Evolutionary conservation across 2,329 filamentous ascomycete species (phyloP).

Genomic region (Monosporascus sp.): DNA sequence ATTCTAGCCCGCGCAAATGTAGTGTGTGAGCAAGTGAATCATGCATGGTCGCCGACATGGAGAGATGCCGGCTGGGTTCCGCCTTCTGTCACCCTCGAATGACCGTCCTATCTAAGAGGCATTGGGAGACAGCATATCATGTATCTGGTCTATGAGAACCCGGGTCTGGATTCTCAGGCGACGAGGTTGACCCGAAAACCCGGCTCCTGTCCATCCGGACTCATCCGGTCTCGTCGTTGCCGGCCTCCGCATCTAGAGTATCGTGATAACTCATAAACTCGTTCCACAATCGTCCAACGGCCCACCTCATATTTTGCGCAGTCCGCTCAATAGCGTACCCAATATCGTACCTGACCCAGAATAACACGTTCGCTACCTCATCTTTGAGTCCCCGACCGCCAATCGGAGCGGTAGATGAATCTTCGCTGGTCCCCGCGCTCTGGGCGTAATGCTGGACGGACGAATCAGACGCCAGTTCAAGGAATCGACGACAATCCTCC

Average conservation of each 20-base stretch:
- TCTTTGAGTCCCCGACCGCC: background rate
- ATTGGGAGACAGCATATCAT: background rate
- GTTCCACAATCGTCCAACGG: background rate
- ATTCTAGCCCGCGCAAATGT: too few species aligned
- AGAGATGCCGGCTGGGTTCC: too few species aligned
- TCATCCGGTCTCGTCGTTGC: background rate
- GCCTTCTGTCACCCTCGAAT: too few species aligned
- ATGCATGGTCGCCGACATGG: too few species aligned
- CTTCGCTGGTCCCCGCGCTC: background rate
- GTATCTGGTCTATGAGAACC: background rate
- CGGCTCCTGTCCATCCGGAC: background rate
- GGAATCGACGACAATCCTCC: background rate
- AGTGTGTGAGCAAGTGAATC: too few species aligned
- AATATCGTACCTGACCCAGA: background rate
- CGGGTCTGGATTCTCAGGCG: background rate
- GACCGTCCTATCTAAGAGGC: too few species aligned
- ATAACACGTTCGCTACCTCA: background rate
- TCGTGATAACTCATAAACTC: constrained; percentile 2
- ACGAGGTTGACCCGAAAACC: background rate
- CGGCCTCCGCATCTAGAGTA: background rate
- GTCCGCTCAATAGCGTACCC: background rate
- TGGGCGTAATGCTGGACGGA: too few species aligned
- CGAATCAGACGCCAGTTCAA: background rate
- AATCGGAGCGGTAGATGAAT: background rate
- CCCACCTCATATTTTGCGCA: background rate